Evolutionary conservation across 139 green algal genomes (phyloP), one percentile per base, ranked within the genome.

Genomic region (Mesostigma viride): DNA sequence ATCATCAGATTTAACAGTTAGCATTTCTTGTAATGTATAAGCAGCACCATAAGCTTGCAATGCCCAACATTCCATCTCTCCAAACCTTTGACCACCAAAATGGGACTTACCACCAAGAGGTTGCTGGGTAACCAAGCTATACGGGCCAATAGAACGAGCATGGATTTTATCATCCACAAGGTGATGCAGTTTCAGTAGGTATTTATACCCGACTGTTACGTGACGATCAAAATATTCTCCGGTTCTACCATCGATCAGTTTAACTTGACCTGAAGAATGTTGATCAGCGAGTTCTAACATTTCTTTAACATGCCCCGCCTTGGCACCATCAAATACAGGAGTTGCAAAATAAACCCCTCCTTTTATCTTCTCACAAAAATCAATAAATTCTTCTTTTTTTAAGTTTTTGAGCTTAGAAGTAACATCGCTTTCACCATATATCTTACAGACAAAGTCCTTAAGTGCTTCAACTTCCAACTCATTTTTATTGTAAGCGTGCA

Each of bases 21-120:
- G 74, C 61, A 84, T 45, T 70, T 82, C 74, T 71, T 86, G 71
- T 58, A 85, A 71, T 64, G 61, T 79, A 65, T 83, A 80, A 51
- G 80, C 73, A 53, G 77, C 77, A 45, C 78, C 78, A 78, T 69
- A 85, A 35, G 60, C 77, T 82, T 85, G 65, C 61, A 85, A 68
- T 30, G 79, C 79, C 79, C 79, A 85, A 60, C 82, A 77, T 71
- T 86, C 78, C 77, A 86, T 86, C 62, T 86, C 81, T 35, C 81
- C 78, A 53, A 86, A 62, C 58, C 81, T 57, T 78, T 86, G 75
- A 58, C 78, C 81, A 34, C 81, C 81, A 30, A 74, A 32, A 67
- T 74, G 65, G 33, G 78, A 74, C 63, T 69, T 69, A 11, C 81
- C 81, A 67, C 70, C 26, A 31, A 86, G 57, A 65, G 80, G 82